Conservation (phyloP, 257 asterid species). For the Ilex aquifolium region DNA sequence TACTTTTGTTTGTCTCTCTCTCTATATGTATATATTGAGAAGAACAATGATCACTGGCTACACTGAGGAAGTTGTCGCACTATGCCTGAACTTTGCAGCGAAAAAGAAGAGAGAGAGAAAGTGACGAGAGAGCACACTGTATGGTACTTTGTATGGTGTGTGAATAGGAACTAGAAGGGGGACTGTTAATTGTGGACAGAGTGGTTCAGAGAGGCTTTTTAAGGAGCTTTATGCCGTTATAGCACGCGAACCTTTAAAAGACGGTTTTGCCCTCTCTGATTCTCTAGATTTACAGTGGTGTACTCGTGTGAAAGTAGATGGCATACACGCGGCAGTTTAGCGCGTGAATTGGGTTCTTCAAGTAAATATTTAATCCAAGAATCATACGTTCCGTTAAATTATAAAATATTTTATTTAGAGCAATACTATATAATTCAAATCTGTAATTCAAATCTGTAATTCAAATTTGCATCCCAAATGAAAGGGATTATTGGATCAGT, state of each 20-base stretch:
- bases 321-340: no score
- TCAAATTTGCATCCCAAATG: no score
- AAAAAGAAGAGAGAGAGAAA: constrained; percentile 35
- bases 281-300: not conserved
- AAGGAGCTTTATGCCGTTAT: constrained; percentile 42
- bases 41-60: constrained; percentile 28
- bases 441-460: no score
- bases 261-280: constrained; percentile 31
- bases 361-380: no score
- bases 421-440: no score
- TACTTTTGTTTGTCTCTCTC: constrained; percentile 7
- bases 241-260: constrained; percentile 47
- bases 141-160: not conserved
- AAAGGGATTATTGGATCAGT: no score
- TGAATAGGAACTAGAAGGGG: not conserved
- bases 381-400: no score
- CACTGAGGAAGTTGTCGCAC: constrained; percentile 58
- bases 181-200: constrained; percentile 23
- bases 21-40: constrained; percentile 15
- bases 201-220: constrained; percentile 29
- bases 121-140: constrained; percentile 2
- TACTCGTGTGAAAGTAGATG: no score
- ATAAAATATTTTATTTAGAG: no score
- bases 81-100: constrained; percentile 41
- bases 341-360: no score